These are phyloP conservation scores for Microsporum audouinii DNA, from an alignment of 2,329 filamentous ascomycete species.

Conservation along the genomic window DNA sequence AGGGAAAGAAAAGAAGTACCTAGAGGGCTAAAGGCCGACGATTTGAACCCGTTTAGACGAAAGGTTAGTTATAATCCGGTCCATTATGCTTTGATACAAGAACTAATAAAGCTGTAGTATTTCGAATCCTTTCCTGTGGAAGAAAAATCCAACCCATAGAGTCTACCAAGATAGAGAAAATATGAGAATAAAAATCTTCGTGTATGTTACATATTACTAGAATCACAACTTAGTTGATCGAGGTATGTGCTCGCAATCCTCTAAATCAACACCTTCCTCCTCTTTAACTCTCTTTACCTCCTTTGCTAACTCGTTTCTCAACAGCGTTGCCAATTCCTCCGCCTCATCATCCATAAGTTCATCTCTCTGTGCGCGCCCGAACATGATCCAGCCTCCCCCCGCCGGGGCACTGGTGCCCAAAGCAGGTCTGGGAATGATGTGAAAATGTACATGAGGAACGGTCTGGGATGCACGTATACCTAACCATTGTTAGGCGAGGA, in stretches of 20 bases:
- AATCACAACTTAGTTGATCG: neutral
- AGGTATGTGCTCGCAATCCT: conserved; percentile 13
- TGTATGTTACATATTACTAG: neutral
- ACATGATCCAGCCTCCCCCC: conserved; percentile 33
- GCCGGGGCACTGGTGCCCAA: conserved; percentile 17
- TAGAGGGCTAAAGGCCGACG: conserved; percentile 46
- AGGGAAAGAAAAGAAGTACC: conserved; percentile 27
- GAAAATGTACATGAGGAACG: conserved; percentile 87
- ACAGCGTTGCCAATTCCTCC: conserved; percentile 25
- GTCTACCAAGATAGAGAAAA: neutral
- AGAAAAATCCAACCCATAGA: neutral
- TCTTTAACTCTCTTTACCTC: conserved; percentile 27
- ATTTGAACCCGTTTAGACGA: conserved; percentile 56
- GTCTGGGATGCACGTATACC: conserved; percentile 79
- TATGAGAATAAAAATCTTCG: neutral
- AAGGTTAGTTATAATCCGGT: conserved; percentile 23
- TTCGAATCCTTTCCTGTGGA: neutral
- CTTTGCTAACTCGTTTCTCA: conserved; percentile 29
- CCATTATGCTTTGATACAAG: neutral
- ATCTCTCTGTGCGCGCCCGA: conserved; percentile 37
- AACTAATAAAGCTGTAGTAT: neutral
- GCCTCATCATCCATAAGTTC: conserved; percentile 39
- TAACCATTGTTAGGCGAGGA: conserved; percentile 18
- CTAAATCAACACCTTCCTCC: conserved; percentile 29
- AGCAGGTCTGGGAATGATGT: conserved; percentile 72